Evolutionary conservation across 257 asterid genomes (phyloP).

Genomic region (Gynochthodes officinalis): DNA sequence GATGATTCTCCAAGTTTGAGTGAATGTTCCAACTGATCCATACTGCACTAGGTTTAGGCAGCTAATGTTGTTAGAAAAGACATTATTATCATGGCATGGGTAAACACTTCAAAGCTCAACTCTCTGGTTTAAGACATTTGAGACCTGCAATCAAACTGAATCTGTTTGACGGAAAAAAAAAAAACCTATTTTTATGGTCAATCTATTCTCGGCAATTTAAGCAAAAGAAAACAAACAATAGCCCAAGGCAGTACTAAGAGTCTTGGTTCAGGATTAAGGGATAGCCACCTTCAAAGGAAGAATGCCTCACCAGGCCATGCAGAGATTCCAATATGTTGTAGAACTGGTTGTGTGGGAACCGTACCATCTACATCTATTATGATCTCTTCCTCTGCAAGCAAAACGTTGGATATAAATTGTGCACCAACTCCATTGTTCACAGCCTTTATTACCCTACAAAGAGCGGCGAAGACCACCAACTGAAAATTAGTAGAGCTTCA

Average conservation of each 20-base stretch:
- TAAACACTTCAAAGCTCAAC: not conserved
- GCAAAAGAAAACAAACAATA: not conserved
- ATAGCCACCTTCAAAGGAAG: slow-evolving; percentile 11
- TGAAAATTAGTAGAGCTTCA: slow-evolving; percentile 4
- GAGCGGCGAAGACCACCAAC: slow-evolving; percentile 16
- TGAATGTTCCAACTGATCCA: not conserved
- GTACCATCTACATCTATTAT: slow-evolving; percentile 74
- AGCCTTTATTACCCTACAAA: slow-evolving; percentile 66
- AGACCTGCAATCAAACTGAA: not conserved
- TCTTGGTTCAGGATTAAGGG: not conserved
- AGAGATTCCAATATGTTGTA: slow-evolving; percentile 87
- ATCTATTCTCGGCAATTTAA: slow-evolving; percentile 2
- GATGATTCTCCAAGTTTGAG: not conserved
- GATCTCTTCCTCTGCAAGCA: slow-evolving; percentile 79
- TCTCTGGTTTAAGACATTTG: not conserved
- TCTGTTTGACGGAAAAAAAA: not conserved
- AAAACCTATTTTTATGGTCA: not conserved
- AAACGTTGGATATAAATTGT: slow-evolving; percentile 57
- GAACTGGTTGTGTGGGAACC: slow-evolving; percentile 79
- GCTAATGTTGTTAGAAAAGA: not conserved
- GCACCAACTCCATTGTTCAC: slow-evolving; percentile 58
- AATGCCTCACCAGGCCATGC: slow-evolving; percentile 86
- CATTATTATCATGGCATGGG: not conserved
- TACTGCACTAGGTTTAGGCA: not conserved
- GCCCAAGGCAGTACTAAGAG: not conserved